Conservation (phyloP, 2,329 filamentous ascomycete species). For the Colletotrichum paranaense region DNA sequence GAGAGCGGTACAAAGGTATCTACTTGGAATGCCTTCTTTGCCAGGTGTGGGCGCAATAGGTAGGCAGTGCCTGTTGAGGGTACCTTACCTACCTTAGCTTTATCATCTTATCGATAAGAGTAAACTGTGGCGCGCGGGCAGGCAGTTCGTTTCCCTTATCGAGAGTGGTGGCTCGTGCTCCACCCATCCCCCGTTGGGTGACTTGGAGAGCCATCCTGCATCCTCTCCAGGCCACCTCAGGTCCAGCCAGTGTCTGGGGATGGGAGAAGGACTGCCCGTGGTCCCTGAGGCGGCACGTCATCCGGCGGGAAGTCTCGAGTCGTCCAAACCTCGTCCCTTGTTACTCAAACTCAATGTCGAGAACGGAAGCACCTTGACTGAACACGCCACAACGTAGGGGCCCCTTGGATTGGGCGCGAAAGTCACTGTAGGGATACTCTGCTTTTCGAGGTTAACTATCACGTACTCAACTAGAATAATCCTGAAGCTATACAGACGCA, state of each 20-base stretch:
- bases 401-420: neutral
- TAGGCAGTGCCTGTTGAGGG: neutral
- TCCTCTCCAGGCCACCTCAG: neutral
- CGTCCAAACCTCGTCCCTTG: slow-evolving; percentile 14
- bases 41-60: neutral
- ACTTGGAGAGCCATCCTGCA: neutral
- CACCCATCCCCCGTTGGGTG: neutral
- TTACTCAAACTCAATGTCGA: slow-evolving; percentile 20
- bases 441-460: neutral
- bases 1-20: neutral
- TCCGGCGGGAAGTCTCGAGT: slow-evolving; percentile 7
- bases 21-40: neutral
- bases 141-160: neutral
- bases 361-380: neutral
- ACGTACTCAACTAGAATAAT: neutral
- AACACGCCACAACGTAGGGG: neutral
- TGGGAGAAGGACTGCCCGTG: slow-evolving; percentile 1
- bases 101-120: slow-evolving; percentile 6
- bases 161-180: neutral
- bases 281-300: slow-evolving; percentile 16
- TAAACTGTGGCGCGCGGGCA: neutral
- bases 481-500: neutral
- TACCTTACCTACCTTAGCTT: no score
- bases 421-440: neutral
- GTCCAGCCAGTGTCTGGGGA: neutral